Percentiles rank a stretch among this genome's conserved stretches.
phyloP scores from a whole-genome alignment of 1,139 yeast species.

The Saccharomyces hybrid region DNA sequence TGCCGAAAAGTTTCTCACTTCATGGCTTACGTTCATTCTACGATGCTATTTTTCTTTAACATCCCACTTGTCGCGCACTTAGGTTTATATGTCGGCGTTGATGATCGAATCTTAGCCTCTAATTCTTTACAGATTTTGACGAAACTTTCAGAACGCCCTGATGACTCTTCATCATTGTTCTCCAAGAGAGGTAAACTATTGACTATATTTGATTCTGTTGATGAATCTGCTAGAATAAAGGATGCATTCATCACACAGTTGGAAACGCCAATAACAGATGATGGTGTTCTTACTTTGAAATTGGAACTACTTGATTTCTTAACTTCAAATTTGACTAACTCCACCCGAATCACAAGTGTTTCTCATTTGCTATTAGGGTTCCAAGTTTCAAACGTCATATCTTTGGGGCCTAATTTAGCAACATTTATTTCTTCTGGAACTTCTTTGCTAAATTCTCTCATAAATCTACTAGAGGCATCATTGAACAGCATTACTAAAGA shows the following conservation, averaged over 20 bases:
- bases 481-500: conserved; percentile 38
- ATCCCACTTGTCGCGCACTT: conserved; percentile 62
- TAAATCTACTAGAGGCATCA: conserved; percentile 44
- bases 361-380: conserved; percentile 78
- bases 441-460: conserved; percentile 50
- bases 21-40: conserved; percentile 58
- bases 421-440: conserved; percentile 44
- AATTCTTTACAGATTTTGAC: conserved; percentile 48
- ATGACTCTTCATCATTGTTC: conserved; percentile 32
- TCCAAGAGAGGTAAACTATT: conserved; percentile 54
- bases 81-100: conserved; percentile 58
- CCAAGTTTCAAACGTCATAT: conserved; percentile 39
- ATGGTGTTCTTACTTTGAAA: conserved; percentile 42
- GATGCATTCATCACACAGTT: conserved; percentile 68
- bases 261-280: conserved; percentile 38
- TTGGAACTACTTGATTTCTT: conserved; percentile 53
- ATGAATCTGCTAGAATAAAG: conserved; percentile 61
- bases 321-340: conserved; percentile 40
- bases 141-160: conserved; percentile 36
- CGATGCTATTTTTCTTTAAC: conserved; percentile 61
- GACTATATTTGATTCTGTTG: conserved; percentile 63
- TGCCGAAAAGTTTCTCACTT: conserved; percentile 48
- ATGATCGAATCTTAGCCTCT: conserved; percentile 43
- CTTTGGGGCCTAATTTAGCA: conserved; percentile 38
- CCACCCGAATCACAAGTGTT: conserved; percentile 40